phyloP scores from a whole-genome alignment of 2,329 filamentous ascomycete species.

The Apiospora marii region DNA sequence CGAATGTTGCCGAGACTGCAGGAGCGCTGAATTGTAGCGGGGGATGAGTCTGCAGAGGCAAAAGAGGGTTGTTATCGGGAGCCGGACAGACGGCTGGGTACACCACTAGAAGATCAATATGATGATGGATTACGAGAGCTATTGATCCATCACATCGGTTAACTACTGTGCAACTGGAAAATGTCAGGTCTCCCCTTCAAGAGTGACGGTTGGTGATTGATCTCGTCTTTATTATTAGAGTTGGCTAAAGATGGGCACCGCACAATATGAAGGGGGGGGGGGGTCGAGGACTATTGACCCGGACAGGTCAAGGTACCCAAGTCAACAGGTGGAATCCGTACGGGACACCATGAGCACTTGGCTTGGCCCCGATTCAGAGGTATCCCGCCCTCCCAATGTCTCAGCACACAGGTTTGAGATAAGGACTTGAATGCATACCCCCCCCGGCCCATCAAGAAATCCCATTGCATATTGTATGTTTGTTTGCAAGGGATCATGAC shows the following conservation, averaged over 20 bases:
- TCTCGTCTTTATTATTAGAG: constrained; percentile 6
- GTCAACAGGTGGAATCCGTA: background rate
- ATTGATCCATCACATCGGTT: background rate
- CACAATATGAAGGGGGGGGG: background rate
- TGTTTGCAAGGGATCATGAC: background rate
- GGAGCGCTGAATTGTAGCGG: constrained; percentile 7
- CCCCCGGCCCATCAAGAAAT: background rate
- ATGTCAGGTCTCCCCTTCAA: background rate
- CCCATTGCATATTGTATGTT: background rate
- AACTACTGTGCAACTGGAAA: background rate
- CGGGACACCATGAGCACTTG: background rate
- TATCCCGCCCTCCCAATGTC: background rate
- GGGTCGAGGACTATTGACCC: background rate
- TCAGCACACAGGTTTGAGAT: background rate
- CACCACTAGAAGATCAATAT: background rate
- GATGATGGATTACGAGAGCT: background rate
- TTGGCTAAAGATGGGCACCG: constrained; percentile 7
- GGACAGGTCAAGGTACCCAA: background rate
- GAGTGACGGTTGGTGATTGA: constrained; percentile 1
- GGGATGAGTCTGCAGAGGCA: constrained; percentile 2
- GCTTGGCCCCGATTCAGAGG: background rate
- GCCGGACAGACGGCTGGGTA: background rate
- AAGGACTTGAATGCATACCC: background rate
- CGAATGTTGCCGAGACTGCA: constrained; percentile 20
- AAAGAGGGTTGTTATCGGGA: background rate